Evolutionary conservation across 2,329 filamentous ascomycete genomes (phyloP).

Genomic region (Myriosclerotinia duriaeana): DNA sequence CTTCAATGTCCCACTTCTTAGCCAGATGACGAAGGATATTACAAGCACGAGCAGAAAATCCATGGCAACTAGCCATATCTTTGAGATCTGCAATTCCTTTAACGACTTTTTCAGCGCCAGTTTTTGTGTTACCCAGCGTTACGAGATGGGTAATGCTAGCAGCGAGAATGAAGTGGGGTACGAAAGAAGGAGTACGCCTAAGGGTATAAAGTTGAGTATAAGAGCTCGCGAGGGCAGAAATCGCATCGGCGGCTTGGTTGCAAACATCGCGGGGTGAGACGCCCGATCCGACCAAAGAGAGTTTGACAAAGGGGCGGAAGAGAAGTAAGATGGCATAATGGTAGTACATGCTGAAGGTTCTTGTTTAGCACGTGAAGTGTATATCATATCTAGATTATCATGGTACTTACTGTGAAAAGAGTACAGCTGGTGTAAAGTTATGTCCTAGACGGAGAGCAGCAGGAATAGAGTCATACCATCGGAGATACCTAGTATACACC

Average conservation of each 20-base stretch:
- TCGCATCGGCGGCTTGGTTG: conserved; percentile 41
- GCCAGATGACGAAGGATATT: conserved; percentile 57
- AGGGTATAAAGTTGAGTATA: conserved; percentile 40
- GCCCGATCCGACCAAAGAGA: conserved; percentile 33
- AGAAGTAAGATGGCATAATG: conserved; percentile 70
- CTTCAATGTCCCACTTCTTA: conserved; percentile 58
- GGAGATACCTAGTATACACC: conserved; percentile 66
- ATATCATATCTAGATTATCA: no score
- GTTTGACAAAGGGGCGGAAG: conserved; percentile 61
- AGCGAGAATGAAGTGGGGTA: conserved; percentile 39
- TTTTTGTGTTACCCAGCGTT: conserved; percentile 33
- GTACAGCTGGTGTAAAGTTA: conserved; percentile 70
- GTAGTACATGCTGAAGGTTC: conserved; percentile 62
- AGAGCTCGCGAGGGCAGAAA: conserved; percentile 40
- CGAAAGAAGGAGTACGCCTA: conserved; percentile 39
- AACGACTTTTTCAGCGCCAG: conserved; percentile 46
- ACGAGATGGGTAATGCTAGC: conserved; percentile 36
- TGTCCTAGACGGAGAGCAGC: conserved; percentile 62
- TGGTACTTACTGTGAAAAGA: conserved; percentile 68
- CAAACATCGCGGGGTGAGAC: conserved; percentile 39
- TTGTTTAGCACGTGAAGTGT: not conserved
- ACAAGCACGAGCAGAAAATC: conserved; percentile 35
- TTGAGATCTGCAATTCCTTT: conserved; percentile 58
- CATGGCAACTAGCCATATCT: conserved; percentile 54
- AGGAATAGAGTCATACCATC: conserved; percentile 70